These are phyloP conservation scores for Trichoderma erinaceum DNA, from an alignment of 495 filamentous ascomycete species.

Conservation along the genomic window DNA sequence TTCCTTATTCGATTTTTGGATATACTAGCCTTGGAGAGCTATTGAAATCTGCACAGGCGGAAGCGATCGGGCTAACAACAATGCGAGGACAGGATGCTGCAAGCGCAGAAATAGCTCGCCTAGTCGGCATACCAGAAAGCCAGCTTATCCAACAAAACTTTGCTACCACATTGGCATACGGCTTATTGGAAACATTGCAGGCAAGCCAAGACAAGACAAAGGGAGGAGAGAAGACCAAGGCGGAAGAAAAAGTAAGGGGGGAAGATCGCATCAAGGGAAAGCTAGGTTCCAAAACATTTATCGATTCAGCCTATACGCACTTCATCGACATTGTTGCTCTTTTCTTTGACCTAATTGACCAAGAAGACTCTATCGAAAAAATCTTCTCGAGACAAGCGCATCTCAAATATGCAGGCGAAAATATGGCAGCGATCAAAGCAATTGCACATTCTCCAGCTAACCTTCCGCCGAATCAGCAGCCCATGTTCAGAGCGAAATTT, in stretches of 20 bases:
- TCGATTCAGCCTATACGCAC: conserved; percentile 52
- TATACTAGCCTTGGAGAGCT: conserved; percentile 65
- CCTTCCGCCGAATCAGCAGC: conserved; percentile 73
- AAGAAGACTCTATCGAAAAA: conserved; percentile 59
- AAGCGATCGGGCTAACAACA: conserved; percentile 73
- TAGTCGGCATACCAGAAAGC: conserved; percentile 46
- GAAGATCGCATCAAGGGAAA: conserved; percentile 63
- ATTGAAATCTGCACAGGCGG: conserved; percentile 65
- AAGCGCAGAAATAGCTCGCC: conserved; percentile 49
- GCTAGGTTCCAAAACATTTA: conserved; percentile 60
- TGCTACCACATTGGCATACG: conserved; percentile 75
- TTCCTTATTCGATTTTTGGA: conserved; percentile 78
- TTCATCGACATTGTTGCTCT: conserved; percentile 71
- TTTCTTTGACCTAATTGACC: conserved; percentile 74
- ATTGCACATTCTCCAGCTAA: conserved; percentile 53
- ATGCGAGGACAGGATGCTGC: conserved; percentile 71
- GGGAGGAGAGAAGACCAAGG: conserved; percentile 45
- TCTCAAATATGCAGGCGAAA: conserved; percentile 52
- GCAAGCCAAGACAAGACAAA: conserved; percentile 48
- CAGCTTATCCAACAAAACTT: conserved; percentile 65
- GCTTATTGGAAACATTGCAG: conserved; percentile 69
- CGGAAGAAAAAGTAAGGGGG: conserved; percentile 45
- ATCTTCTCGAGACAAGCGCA: conserved; percentile 58
- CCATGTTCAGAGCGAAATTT: conserved; percentile 73
- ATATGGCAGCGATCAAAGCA: conserved; percentile 59